Conservation (phyloP, 2,329 filamentous ascomycete genomes). For the Hypoxylon sp. region DNA sequence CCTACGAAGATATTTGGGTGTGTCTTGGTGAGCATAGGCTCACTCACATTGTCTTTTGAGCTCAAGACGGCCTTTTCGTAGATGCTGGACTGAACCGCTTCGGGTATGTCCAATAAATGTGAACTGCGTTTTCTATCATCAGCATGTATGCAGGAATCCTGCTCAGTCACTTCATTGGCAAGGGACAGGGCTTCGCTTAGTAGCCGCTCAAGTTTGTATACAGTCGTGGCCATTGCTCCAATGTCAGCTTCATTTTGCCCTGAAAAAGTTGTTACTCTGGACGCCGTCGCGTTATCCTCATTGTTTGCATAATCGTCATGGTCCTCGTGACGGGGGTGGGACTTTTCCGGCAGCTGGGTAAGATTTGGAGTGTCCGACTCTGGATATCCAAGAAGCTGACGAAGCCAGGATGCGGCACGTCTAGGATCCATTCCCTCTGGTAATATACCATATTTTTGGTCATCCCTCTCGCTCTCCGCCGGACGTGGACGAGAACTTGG, state of each 20-base stretch:
- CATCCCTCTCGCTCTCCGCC: slow-evolving; percentile 10
- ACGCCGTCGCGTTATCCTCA: slow-evolving; percentile 29
- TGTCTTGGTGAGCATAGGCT: slow-evolving; percentile 3
- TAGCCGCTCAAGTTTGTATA: slow-evolving; percentile 62
- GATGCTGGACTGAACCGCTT: slow-evolving; percentile 20
- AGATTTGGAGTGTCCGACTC: slow-evolving; percentile 38
- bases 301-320: slow-evolving; percentile 40
- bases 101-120: slow-evolving; percentile 33
- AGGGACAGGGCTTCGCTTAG: slow-evolving; percentile 63
- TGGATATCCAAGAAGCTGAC: slow-evolving; percentile 48
- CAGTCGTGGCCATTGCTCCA: slow-evolving; percentile 46
- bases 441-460: slow-evolving; percentile 23
- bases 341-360: slow-evolving; percentile 50
- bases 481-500: slow-evolving; percentile 23
- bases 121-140: slow-evolving; percentile 44
- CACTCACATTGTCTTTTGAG: slow-evolving; percentile 38
- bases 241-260: slow-evolving; percentile 45
- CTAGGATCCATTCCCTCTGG: slow-evolving; percentile 42
- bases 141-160: slow-evolving; percentile 48
- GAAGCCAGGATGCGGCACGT: slow-evolving; percentile 50
- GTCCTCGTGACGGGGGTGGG: slow-evolving; percentile 43
- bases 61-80: slow-evolving; percentile 40
- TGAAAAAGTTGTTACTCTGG: slow-evolving; percentile 51
- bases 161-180: slow-evolving; percentile 59
- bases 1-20: slow-evolving; percentile 37